phyloP scores from a whole-genome alignment of 2,329 filamentous ascomycete species.

The Phialocephala subalpina region DNA sequence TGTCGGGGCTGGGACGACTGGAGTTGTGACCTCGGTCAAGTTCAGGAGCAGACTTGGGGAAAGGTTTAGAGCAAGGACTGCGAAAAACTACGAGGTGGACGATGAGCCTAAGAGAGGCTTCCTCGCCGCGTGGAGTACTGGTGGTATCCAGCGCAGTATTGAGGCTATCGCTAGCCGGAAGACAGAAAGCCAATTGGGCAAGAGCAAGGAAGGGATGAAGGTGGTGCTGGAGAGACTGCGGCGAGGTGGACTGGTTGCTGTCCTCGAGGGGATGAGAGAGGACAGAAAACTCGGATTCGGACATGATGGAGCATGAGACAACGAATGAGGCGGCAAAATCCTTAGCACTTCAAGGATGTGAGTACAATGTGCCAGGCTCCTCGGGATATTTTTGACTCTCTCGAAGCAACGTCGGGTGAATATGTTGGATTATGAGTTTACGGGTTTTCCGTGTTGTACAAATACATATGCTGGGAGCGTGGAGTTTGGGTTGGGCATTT shows the following conservation, averaged over 20 bases:
- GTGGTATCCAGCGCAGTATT: slow-evolving; percentile 79
- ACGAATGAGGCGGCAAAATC: slow-evolving; percentile 12
- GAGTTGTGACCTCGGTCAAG: slow-evolving; percentile 77
- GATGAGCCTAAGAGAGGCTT: slow-evolving; percentile 57
- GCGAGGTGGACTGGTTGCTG: slow-evolving; percentile 70
- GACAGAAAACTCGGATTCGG: slow-evolving; percentile 53
- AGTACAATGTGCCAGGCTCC: no score
- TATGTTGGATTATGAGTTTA: slow-evolving; percentile 7
- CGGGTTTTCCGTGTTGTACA: slow-evolving; percentile 37
- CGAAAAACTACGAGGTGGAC: slow-evolving; percentile 50
- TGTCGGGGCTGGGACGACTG: slow-evolving; percentile 55
- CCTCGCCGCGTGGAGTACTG: slow-evolving; percentile 68
- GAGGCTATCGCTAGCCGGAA: slow-evolving; percentile 81
- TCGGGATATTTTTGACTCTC: no score
- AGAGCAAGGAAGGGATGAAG: slow-evolving; percentile 84
- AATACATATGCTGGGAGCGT: slow-evolving; percentile 37
- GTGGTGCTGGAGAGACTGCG: slow-evolving; percentile 78
- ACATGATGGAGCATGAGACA: slow-evolving; percentile 27
- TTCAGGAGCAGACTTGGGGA: slow-evolving; percentile 78
- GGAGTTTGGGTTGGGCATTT: slow-evolving; percentile 37
- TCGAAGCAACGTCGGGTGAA: no score
- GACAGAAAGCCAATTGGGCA: slow-evolving; percentile 79
- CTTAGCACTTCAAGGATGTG: no score
- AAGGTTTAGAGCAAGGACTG: slow-evolving; percentile 51
- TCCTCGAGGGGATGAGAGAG: slow-evolving; percentile 74